Evolutionary conservation across 352 stramenopile genomes (phyloP).

Genomic region (Phytophthora sansomeana): DNA sequence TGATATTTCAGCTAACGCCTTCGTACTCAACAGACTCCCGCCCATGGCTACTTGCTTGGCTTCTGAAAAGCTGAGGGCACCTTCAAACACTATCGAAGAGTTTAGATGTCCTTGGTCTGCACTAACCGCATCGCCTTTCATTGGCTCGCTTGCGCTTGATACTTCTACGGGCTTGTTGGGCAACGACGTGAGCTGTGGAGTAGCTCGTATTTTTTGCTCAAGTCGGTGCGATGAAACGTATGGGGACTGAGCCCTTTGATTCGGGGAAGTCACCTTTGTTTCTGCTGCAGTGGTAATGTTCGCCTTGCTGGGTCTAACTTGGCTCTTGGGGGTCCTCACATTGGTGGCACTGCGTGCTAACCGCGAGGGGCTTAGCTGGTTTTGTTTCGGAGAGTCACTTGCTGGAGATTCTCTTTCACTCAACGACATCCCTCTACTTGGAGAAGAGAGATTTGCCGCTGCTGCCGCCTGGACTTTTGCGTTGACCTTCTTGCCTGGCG

Average conservation of each 20-base stretch:
- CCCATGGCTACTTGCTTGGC: slow-evolving; percentile 41
- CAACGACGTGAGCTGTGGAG: slow-evolving; percentile 28
- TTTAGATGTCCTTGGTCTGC: not conserved
- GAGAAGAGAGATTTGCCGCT: slow-evolving; percentile 20
- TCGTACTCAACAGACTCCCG: slow-evolving; percentile 21
- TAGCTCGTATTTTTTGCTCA: slow-evolving; percentile 11
- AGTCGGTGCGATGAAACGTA: slow-evolving; percentile 18
- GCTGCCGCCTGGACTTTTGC: slow-evolving; percentile 19
- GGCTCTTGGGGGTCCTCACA: slow-evolving; percentile 2
- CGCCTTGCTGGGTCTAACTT: not conserved
- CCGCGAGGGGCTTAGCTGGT: slow-evolving; percentile 17
- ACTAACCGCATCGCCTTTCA: not conserved
- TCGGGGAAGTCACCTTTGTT: not conserved
- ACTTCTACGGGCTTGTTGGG: not conserved
- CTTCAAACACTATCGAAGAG: slow-evolving; percentile 37
- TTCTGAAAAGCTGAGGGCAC: slow-evolving; percentile 51
- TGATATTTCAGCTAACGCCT: slow-evolving; percentile 18
- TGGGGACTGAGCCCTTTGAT: slow-evolving; percentile 12
- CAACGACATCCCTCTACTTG: not conserved
- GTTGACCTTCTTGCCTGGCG: slow-evolving; percentile 26
- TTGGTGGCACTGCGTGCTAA: slow-evolving; percentile 22
- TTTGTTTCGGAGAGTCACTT: not conserved
- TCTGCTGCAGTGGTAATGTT: not conserved
- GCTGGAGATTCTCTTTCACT: not conserved
- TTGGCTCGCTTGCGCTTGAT: not conserved